Percentiles rank a stretch among this genome's conserved stretches.
Evolutionary conservation across 768 basidiomycete genomes (phyloP).

Genomic region (Leccinellum albellum): DNA sequence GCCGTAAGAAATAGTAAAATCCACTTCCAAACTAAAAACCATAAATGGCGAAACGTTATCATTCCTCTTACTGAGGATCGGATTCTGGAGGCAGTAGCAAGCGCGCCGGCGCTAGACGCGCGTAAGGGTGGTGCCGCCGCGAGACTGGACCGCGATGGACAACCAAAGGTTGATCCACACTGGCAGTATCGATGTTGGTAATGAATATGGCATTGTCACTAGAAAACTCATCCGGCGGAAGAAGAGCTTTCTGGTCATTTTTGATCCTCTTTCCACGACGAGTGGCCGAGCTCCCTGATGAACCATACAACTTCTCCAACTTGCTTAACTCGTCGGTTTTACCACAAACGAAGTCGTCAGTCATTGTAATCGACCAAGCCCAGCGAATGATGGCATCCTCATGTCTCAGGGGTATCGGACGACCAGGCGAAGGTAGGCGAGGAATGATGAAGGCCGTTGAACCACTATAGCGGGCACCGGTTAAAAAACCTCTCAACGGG

Average conservation of each 20-base stretch:
- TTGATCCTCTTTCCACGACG: constrained; percentile 10
- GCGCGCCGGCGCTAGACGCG: constrained; percentile 11
- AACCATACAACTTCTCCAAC: background rate
- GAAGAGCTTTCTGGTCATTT: constrained; percentile 4
- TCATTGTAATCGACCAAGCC: constrained; percentile 20
- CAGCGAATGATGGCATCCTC: constrained; percentile 20
- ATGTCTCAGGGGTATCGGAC: constrained; percentile 12
- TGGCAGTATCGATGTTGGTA: background rate
- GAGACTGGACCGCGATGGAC: background rate
- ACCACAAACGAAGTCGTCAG: constrained; percentile 5
- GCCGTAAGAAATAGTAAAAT: background rate
- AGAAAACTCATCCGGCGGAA: constrained; percentile 18
- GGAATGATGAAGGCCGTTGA: constrained; percentile 22
- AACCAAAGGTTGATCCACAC: constrained; percentile 18
- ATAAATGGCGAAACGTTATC: background rate
- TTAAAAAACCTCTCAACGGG: background rate
- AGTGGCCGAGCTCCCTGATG: background rate
- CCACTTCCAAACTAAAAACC: background rate
- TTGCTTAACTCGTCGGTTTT: background rate
- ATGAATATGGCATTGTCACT: background rate
- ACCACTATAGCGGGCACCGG: background rate
- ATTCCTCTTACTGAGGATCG: background rate
- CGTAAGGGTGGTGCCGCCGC: constrained; percentile 21
- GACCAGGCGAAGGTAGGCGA: constrained; percentile 23
- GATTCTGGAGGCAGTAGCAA: constrained; percentile 18